Evolutionary conservation across 768 basidiomycete genomes (phyloP).

Genomic region (Mycena galopus): DNA sequence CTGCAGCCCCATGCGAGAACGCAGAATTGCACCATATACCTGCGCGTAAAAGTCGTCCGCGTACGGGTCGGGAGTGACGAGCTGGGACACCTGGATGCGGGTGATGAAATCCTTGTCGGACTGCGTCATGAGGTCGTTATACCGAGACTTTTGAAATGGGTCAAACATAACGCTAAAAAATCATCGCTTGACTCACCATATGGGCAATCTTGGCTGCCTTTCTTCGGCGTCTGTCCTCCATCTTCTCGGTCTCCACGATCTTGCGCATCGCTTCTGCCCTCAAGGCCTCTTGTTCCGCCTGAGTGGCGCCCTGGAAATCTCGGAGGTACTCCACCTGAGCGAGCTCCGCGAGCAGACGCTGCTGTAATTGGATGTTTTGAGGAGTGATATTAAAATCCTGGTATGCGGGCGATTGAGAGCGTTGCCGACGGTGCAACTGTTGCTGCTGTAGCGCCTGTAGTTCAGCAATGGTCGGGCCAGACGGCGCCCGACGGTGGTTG

Average conservation of each 20-base stretch:
- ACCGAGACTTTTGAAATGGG: constrained; percentile 72
- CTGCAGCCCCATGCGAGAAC: constrained; percentile 82
- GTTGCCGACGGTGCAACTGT: constrained; percentile 64
- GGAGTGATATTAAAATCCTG: constrained; percentile 68
- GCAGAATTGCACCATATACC: constrained; percentile 88
- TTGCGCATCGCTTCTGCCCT: constrained; percentile 86
- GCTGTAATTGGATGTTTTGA: constrained; percentile 79
- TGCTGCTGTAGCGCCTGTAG: constrained; percentile 62
- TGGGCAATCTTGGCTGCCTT: constrained; percentile 90
- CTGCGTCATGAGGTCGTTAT: constrained; percentile 96
- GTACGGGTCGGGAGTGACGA: constrained; percentile 97
- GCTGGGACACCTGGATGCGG: constrained; percentile 97
- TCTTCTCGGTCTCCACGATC: constrained; percentile 90
- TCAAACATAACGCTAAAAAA: neutral
- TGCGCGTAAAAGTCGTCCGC: constrained; percentile 99
- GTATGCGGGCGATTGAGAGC: constrained; percentile 61
- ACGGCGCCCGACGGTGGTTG: constrained; percentile 58
- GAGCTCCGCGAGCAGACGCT: constrained; percentile 82
- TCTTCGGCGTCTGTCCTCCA: constrained; percentile 86
- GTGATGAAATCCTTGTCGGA: constrained; percentile 99
- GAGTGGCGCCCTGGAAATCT: constrained; percentile 71
- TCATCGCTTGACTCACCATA: constrained; percentile 67
- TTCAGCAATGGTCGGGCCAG: constrained; percentile 62
- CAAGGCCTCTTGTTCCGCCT: constrained; percentile 76
- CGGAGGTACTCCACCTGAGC: constrained; percentile 77